Base-by-base conservation (phyloP, 768 basidiomycete genomes). In the Leccinum imitatum region DNA sequence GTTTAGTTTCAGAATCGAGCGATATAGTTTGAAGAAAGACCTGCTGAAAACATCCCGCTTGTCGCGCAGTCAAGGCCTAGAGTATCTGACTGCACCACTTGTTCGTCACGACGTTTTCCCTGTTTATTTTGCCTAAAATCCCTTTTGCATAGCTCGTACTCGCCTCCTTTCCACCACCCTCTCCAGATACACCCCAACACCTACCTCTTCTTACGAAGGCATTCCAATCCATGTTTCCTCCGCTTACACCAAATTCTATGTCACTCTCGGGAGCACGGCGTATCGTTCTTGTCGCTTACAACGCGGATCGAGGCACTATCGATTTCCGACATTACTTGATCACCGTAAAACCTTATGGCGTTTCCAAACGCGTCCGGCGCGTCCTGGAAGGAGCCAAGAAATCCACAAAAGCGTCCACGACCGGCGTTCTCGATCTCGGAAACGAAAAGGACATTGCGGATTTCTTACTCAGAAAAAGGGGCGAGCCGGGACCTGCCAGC, bases 321-420 rank as follows among this genome's bases (percentile, higher is more conserved):
- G 94, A 98, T 70, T 85, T 95, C 71, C 86, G 97, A 51, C 97
- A 99, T 76, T 98, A 89, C 72, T 82, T 94, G 64, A 98, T 99
- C 78, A 90, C 93, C 17, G 91, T 99, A 57, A 93, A 94, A 73
- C 90, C 95, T 1, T 91, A 93, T 73, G 96, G 96, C 50, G 87
- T 98, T 37, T 96, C 96, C 17, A 87, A 86, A 69, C 91, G 95
- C 65, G 90, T 99, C 19, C 86, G 95, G 6, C 87, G 87, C 58
- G 82, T 98, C 50, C 82, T 99, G 58, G 91, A 90, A 67, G 86
- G 89, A 9, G 59, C 76, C 11, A 74, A 77, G 62, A 72, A 76
- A 47, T 50, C 65, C 13, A 54, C 66, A 7, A 57, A 59, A 15
- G 27, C 64, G 1, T 62, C 77, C 15, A 65, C 68, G 44, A 68